A percentile compares a stretch with the other conserved stretches of the same genome.
Conservation (phyloP, 208 protist genomes). For the Vickermania spadyakhi region DNA sequence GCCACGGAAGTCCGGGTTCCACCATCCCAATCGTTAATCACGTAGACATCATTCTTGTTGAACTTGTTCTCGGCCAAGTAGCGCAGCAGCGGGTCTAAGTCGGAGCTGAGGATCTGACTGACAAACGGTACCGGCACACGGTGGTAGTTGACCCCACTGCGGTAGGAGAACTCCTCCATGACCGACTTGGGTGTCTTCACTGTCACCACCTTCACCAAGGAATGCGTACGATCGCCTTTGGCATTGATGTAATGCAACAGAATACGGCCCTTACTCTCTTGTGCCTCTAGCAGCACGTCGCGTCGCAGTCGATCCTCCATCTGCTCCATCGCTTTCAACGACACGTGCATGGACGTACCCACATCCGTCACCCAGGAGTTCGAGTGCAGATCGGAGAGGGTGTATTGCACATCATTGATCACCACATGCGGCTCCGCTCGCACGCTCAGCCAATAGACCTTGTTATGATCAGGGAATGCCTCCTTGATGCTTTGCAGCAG, state of each 20-base stretch:
- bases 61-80: conserved; percentile 34
- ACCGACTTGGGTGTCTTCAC: conserved; percentile 53
- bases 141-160: conserved; percentile 45
- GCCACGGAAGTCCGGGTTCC: conserved; percentile 63
- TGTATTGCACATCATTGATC: conserved; percentile 77
- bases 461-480: conserved; percentile 39
- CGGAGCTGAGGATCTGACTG: conserved; percentile 60
- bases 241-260: conserved; percentile 55
- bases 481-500: conserved; percentile 42
- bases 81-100: conserved; percentile 75
- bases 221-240: conserved; percentile 18
- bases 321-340: conserved; percentile 70
- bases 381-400: conserved; percentile 59
- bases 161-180: conserved; percentile 62
- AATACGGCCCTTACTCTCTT: conserved; percentile 62
- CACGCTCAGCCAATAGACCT: conserved; percentile 75
- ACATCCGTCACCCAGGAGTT: conserved; percentile 9
- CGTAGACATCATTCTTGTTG: conserved; percentile 35
- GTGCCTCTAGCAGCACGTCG: conserved; percentile 72
- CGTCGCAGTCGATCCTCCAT: conserved; percentile 78
- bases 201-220: conserved; percentile 51
- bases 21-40: conserved; percentile 78
- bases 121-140: conserved; percentile 79
- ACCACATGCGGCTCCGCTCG: conserved; percentile 80
- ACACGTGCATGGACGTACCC: conserved; percentile 80